These are phyloP conservation scores for Terfezia boudieri DNA, from an alignment of 495 filamentous ascomycete species.

Conservation along the genomic window DNA sequence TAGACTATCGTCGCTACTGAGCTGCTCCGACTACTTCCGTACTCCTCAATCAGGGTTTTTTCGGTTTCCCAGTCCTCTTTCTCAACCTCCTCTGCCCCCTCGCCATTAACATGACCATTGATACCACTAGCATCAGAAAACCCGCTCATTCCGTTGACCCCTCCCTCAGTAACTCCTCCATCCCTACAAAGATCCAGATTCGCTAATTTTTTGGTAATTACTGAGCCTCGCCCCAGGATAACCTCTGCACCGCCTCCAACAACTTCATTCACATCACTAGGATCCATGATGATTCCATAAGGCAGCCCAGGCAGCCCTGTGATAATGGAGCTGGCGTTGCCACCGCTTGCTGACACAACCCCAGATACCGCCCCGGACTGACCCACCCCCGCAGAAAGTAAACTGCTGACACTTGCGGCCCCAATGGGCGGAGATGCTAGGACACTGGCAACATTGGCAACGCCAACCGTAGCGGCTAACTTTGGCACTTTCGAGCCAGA, in stretches of 20 bases:
- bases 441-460: no score
- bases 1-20: not conserved
- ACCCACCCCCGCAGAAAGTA: not conserved
- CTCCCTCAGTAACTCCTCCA: not conserved
- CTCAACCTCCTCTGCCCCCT: conserved; percentile 7
- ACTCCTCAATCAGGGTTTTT: conserved; percentile 3
- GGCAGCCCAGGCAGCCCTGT: not conserved
- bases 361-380: not conserved
- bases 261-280: not conserved
- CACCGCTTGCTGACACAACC: not conserved
- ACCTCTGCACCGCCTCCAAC: not conserved
- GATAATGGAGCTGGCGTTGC: not conserved
- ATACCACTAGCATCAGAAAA: not conserved
- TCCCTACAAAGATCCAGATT: not conserved
- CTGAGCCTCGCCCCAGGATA: not conserved
- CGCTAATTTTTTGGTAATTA: no score
- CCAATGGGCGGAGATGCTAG: no score
- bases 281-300: not conserved
- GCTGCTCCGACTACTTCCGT: conserved; percentile 5
- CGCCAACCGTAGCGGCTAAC: not conserved
- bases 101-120: conserved; percentile 1
- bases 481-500: not conserved
- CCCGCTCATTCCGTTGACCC: conserved; percentile 1
- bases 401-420: no score
- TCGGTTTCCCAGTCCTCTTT: conserved; percentile 5